A percentile compares a stretch with the other conserved stretches of the same genome.
phyloP scores from a whole-genome alignment of 108 stramenopile species.

The Craspedostauros australis region DNA sequence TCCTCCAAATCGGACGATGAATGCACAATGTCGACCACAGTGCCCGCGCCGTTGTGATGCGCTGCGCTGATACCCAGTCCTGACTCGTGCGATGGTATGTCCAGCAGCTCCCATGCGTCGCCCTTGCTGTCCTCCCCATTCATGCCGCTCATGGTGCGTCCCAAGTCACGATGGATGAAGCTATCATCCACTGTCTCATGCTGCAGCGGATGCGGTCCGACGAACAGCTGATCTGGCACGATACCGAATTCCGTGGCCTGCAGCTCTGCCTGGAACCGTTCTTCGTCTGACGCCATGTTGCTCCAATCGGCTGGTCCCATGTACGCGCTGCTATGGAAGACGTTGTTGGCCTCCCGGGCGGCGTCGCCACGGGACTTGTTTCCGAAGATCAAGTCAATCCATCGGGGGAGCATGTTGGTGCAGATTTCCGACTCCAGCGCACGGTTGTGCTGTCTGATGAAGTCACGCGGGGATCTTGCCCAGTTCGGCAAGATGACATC shows the following conservation, averaged over 20 bases:
- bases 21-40: too few relatives aligned
- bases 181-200: conserved; percentile 34
- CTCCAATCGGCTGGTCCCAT: conserved; percentile 66
- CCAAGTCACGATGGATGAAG: conserved; percentile 46
- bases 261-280: conserved; percentile 76
- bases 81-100: conserved; percentile 26
- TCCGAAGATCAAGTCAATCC: conserved; percentile 99
- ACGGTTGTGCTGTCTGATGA: conserved; percentile 74
- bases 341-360: conserved; percentile 73
- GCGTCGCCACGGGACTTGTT: conserved; percentile 80
- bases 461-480: conserved; percentile 86
- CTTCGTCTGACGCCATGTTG: conserved; percentile 53
- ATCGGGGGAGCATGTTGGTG: conserved; percentile 74
- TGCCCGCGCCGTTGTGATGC: too few relatives aligned
- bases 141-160: conserved; percentile 37
- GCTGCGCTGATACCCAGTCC: too few relatives aligned
- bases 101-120: conserved; percentile 56
- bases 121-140: conserved; percentile 27
- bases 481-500: conserved; percentile 90
- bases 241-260: conserved; percentile 86
- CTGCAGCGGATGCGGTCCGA: conserved; percentile 46
- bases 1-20: too few relatives aligned
- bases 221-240: conserved; percentile 70
- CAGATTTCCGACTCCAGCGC: conserved; percentile 94
- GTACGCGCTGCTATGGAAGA: conserved; percentile 90